phyloP scores from a whole-genome alignment of 1,139 yeast species.

The Kodamaea suecica region DNA sequence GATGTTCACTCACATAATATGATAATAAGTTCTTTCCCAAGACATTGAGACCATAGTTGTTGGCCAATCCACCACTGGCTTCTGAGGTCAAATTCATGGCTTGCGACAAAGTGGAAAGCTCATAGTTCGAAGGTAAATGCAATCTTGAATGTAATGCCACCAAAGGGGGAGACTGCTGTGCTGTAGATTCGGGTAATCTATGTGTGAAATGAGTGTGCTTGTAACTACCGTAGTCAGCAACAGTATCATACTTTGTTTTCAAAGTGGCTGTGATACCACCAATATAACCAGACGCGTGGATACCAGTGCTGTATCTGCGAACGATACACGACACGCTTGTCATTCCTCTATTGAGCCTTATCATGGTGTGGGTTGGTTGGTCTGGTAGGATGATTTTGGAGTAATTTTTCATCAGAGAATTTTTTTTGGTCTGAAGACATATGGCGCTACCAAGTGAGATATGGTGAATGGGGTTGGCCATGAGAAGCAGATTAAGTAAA shows the following conservation, averaged over 20 bases:
- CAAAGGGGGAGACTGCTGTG: slow-evolving; percentile 64
- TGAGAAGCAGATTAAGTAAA: too few relatives aligned
- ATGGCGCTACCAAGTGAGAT: too few relatives aligned
- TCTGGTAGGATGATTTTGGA: slow-evolving; percentile 3
- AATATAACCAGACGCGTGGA: slow-evolving; percentile 4
- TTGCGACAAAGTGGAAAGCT: slow-evolving; percentile 72
- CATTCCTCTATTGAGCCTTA: slow-evolving; percentile 6
- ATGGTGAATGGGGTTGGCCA: too few relatives aligned
- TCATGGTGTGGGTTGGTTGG: slow-evolving; percentile 3
- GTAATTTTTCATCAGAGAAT: slow-evolving; percentile 8
- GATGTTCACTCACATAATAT: slow-evolving; percentile 71
- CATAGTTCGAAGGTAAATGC: slow-evolving; percentile 52
- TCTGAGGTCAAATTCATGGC: slow-evolving; percentile 53
- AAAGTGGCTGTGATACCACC: slow-evolving; percentile 16
- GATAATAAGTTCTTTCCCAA: slow-evolving; percentile 78
- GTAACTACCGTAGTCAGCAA: slow-evolving; percentile 42
- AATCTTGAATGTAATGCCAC: slow-evolving; percentile 81
- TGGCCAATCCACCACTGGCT: slow-evolving; percentile 48
- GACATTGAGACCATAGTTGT: slow-evolving; percentile 75
- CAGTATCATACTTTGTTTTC: slow-evolving; percentile 29
- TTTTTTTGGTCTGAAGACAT: slow-evolving; percentile 8
- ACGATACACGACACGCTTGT: slow-evolving; percentile 1
- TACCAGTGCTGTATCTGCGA: slow-evolving; percentile 3
- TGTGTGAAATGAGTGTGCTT: slow-evolving; percentile 44
- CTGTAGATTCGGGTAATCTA: slow-evolving; percentile 48